Evolutionary conservation across 306 rosid genomes (phyloP).

Genomic region (Luffa aegyptiaca): DNA sequence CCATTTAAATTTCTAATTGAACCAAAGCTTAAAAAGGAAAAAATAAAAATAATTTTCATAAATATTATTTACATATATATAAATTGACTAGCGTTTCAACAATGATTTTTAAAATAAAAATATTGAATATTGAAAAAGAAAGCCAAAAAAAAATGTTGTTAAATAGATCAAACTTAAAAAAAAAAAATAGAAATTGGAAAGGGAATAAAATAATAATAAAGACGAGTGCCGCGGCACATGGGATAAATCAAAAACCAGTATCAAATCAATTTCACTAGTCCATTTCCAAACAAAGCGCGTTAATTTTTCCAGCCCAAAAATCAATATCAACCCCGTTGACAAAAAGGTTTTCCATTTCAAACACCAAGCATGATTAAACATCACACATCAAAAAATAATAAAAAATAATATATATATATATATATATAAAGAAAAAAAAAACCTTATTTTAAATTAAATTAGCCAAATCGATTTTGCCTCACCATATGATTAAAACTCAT

Average conservation of each 20-base stretch:
- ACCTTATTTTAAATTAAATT: neutral
- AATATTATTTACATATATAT: too few species aligned
- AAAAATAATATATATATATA: too few species aligned
- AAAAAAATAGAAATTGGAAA: neutral
- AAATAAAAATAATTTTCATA: too few species aligned
- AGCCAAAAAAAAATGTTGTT: too few species aligned
- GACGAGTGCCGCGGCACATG: neutral
- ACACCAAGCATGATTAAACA: neutral
- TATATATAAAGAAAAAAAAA: too few species aligned
- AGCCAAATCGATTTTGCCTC: neutral
- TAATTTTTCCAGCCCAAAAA: neutral
- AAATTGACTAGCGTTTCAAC: neutral
- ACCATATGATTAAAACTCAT: too few species aligned
- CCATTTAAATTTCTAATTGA: too few species aligned
- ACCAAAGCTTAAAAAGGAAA: too few species aligned
- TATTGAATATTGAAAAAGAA: too few species aligned
- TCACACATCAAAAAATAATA: too few species aligned
- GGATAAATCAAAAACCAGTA: neutral
- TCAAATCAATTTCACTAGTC: neutral
- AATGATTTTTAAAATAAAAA: neutral
- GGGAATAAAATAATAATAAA: neutral
- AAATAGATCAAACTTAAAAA: neutral
- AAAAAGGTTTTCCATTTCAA: neutral
- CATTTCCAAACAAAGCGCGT: neutral
- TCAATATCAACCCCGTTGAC: neutral